Evolutionary conservation across 2,329 filamentous ascomycete genomes (phyloP).

Genomic region (Intubia oerlemansii): DNA sequence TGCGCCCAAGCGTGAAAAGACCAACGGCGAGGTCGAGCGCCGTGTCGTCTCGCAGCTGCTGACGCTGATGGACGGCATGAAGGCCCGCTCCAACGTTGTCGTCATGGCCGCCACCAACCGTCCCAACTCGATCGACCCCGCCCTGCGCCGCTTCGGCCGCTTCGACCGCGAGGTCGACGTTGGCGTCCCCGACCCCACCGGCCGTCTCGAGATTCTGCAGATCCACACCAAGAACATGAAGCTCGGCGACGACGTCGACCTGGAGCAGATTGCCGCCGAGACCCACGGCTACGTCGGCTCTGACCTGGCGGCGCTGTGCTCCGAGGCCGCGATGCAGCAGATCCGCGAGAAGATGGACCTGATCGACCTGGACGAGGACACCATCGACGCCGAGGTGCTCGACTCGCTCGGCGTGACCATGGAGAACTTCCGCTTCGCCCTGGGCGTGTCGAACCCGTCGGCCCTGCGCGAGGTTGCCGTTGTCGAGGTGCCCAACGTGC

Average conservation of each 20-base stretch:
- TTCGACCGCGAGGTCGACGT: constrained; percentile 99
- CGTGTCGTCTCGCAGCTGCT: constrained; percentile 91
- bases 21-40: constrained; percentile 94
- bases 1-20: constrained; percentile 98
- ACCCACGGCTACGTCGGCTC: constrained; percentile 98
- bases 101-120: constrained; percentile 99
- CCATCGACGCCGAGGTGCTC: constrained; percentile 93
- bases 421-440: constrained; percentile 99
- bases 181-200: constrained; percentile 91
- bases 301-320: constrained; percentile 94
- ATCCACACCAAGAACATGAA: constrained; percentile 99
- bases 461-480: constrained; percentile 96
- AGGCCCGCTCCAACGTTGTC: constrained; percentile 93
- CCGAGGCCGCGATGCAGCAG: constrained; percentile 98
- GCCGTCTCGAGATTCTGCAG: constrained; percentile 94
- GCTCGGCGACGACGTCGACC: constrained; percentile 84
- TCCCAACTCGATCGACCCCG: constrained; percentile 95
- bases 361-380: constrained; percentile 96
- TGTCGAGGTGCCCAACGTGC: constrained; percentile 96
- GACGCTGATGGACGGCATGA: constrained; percentile 99
- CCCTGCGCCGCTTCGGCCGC: constrained; percentile 90
- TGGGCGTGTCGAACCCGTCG: constrained; percentile 95
- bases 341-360: constrained; percentile 99
- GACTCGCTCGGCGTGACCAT: constrained; percentile 97
- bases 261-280: constrained; percentile 90